Conservation (phyloP, 2,329 filamentous ascomycete species). For the Aspergillus versicolor region DNA sequence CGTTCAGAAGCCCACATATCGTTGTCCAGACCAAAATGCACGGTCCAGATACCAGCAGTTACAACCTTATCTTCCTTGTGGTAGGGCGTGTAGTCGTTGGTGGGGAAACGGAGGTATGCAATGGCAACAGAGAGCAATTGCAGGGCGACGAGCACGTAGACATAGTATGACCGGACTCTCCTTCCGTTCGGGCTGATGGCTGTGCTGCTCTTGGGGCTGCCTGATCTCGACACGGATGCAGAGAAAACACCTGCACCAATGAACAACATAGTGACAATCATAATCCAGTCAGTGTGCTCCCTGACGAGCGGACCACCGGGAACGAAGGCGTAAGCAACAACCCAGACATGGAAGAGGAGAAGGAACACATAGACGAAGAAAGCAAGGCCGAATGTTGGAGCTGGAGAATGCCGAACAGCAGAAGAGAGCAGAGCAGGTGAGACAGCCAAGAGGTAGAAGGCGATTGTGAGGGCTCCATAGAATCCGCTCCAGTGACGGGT, state of each 20-base stretch:
- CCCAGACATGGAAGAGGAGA: slow-evolving; percentile 97
- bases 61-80: slow-evolving; percentile 83
- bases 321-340: slow-evolving; percentile 97
- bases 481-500: slow-evolving; percentile 85
- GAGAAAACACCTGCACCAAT: slow-evolving; percentile 85
- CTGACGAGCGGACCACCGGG: slow-evolving; percentile 89
- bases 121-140: slow-evolving; percentile 78
- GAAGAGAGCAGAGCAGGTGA: slow-evolving; percentile 72
- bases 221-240: slow-evolving; percentile 54
- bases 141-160: slow-evolving; percentile 70
- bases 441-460: slow-evolving; percentile 79
- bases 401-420: slow-evolving; percentile 74
- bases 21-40: slow-evolving; percentile 96
- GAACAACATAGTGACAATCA: slow-evolving; percentile 78
- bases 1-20: slow-evolving; percentile 98
- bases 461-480: slow-evolving; percentile 73
- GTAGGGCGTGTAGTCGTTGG: slow-evolving; percentile 87
- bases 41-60: slow-evolving; percentile 97
- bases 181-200: slow-evolving; percentile 39
- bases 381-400: slow-evolving; percentile 78
- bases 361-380: slow-evolving; percentile 92
- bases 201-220: slow-evolving; percentile 41
- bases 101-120: slow-evolving; percentile 87
- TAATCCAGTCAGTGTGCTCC: slow-evolving; percentile 94
- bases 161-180: slow-evolving; percentile 64